Evolutionary conservation across 2,329 filamentous ascomycete genomes (phyloP).

Genomic region (Waltergamsia citrina): DNA sequence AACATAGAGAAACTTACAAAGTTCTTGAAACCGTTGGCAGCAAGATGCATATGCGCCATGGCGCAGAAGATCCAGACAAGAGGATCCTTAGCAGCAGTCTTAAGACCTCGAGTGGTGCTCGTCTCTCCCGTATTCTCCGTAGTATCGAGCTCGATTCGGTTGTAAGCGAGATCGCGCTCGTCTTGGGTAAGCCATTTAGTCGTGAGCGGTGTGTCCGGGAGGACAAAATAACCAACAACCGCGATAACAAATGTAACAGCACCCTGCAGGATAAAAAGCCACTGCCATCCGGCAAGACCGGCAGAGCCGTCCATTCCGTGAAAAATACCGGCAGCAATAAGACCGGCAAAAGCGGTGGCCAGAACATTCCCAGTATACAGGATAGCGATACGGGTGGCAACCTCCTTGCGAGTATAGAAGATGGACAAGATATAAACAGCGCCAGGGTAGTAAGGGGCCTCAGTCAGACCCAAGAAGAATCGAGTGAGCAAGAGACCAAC

Average conservation of each 20-base stretch:
- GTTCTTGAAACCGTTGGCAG: slow-evolving; percentile 34
- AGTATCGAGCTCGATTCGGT: slow-evolving; percentile 16
- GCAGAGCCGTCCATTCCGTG: slow-evolving; percentile 22
- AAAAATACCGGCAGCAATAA: slow-evolving; percentile 52
- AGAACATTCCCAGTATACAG: slow-evolving; percentile 52
- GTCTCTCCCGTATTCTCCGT: slow-evolving; percentile 12
- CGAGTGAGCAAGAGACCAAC: slow-evolving; percentile 37
- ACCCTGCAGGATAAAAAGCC: slow-evolving; percentile 59
- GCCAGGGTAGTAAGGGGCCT: slow-evolving; percentile 43
- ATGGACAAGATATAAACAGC: slow-evolving; percentile 34
- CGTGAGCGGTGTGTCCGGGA: slow-evolving; percentile 26
- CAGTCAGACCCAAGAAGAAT: slow-evolving; percentile 31
- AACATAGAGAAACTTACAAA: slow-evolving; percentile 22
- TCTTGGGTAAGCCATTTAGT: slow-evolving; percentile 29
- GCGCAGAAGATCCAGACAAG: slow-evolving; percentile 35
- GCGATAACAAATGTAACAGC: slow-evolving; percentile 18
- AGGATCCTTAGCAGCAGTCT: slow-evolving; percentile 27
- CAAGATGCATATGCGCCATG: slow-evolving; percentile 40
- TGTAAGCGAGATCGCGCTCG: slow-evolving; percentile 26
- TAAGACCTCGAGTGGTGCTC: slow-evolving; percentile 12
- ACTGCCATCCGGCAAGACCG: slow-evolving; percentile 53
- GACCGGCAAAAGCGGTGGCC: slow-evolving; percentile 57
- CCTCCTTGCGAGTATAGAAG: slow-evolving; percentile 56
- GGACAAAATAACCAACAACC: slow-evolving; percentile 9
- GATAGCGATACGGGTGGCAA: slow-evolving; percentile 52